Base-by-base conservation (phyloP, 2,329 filamentous ascomycete genomes). In the Emmonsiellopsis sp. region DNA sequence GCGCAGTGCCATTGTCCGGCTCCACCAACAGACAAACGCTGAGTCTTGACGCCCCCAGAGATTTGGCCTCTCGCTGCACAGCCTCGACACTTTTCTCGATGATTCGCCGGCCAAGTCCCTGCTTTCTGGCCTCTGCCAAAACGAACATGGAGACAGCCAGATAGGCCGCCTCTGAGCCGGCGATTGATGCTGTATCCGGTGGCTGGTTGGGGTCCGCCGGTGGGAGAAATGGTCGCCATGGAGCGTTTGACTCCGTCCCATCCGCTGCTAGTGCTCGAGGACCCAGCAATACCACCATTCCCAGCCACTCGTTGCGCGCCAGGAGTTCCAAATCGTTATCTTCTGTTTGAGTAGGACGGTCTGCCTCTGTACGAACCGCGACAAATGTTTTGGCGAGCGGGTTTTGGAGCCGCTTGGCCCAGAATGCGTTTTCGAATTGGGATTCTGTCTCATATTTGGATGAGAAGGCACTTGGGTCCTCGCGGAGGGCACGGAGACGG, bases 371-470 rank as follows among this genome's bases (percentile, higher is more conserved):
- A 14, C 39, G 53, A 36, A 65, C 49, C 13, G 65, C 55, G 32
- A 65, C 59, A 39, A 65, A 62, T 11, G 64, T 65, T 33, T 60
- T 62, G 43, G 58, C 58, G 6, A 56, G 48, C 14, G 63, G 59
- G 46, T 64, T 64, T 37, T 51, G 53, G n/a, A 68, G 53, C n/a
- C 65, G 58, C 9, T 61, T 57, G 47, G 56, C 43, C 65, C 66
- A 68, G 53, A 54, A 51, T 46, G 59, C 53, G 49, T 57, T 43
- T 11, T 57, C 46, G 57, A 64, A 62, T 49, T 59, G 43, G 44
- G 58, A 57, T 49, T 69, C 64, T 10, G 54, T 54, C 33, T 63
- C 62, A 47, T 67, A 68, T 2, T 50, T 61, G 2, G 66, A 67
- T 3, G 60, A 61, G 52, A 68, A 69, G 32, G 61, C 58, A 13